phyloP scores from a whole-genome alignment of 768 basidiomycete species.

The Podaxis rugospora region DNA sequence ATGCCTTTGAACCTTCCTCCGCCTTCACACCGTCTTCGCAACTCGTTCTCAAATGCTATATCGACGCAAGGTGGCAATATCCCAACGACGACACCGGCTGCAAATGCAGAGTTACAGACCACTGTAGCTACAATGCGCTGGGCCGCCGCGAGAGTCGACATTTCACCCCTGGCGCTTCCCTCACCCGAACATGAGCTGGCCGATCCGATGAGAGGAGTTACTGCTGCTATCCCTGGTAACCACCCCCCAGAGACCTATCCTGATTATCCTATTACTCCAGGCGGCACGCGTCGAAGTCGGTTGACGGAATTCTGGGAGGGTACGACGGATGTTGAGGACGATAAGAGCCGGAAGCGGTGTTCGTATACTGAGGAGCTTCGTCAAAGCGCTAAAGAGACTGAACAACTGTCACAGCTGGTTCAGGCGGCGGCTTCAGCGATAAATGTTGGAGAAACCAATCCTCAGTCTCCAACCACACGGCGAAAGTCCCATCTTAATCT shows the following conservation, averaged over 20 bases:
- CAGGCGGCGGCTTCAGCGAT: not conserved
- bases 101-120: constrained; percentile 53
- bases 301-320: constrained; percentile 76
- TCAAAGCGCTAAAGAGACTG: constrained; percentile 6
- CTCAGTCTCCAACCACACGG: not conserved
- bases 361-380: constrained; percentile 8
- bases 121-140: constrained; percentile 80
- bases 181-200: constrained; percentile 89
- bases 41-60: constrained; percentile 24
- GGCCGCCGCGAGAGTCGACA: constrained; percentile 79
- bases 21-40: constrained; percentile 29
- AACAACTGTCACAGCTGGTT: constrained; percentile 1
- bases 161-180: constrained; percentile 83
- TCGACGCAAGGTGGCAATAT: constrained; percentile 14
- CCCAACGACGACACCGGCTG: constrained; percentile 16
- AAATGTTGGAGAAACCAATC: not conserved
- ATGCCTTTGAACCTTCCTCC: constrained; percentile 21
- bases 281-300: constrained; percentile 49
- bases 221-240: constrained; percentile 60
- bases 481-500: constrained; percentile 2
- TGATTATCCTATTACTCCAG: constrained; percentile 39
- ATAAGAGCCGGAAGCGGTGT: constrained; percentile 13
- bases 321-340: constrained; percentile 58
- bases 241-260: constrained; percentile 31
- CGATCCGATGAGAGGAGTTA: constrained; percentile 82